phyloP scores from a whole-genome alignment of 192 early-diverging fungal species.

The Dissophora ornata region DNA sequence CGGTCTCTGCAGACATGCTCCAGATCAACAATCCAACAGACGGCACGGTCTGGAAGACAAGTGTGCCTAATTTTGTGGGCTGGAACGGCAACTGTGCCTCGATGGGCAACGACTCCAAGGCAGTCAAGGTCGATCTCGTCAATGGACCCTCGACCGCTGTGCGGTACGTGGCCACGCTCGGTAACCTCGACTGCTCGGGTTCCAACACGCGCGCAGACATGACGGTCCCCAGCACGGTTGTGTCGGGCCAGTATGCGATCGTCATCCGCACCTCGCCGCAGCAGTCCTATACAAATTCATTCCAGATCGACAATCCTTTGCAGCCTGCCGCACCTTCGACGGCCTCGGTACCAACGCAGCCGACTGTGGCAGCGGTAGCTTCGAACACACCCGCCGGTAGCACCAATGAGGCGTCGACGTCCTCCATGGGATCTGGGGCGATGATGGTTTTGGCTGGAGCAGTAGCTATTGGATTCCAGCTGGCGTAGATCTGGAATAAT shows the following conservation, averaged over 20 bases:
- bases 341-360: neutral
- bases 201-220: slow-evolving; percentile 50
- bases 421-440: slow-evolving; percentile 7
- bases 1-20: slow-evolving; percentile 42
- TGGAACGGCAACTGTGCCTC: slow-evolving; percentile 53
- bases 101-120: slow-evolving; percentile 42
- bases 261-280: slow-evolving; percentile 43
- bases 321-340: slow-evolving; percentile 13
- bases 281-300: slow-evolving; percentile 49
- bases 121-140: slow-evolving; percentile 52
- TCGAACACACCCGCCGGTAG: neutral
- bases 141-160: slow-evolving; percentile 45
- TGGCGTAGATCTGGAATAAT: slow-evolving; percentile 8
- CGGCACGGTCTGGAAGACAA: slow-evolving; percentile 43
- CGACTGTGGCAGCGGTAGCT: neutral
- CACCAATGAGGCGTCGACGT: neutral
- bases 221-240: slow-evolving; percentile 39
- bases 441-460: slow-evolving; percentile 27
- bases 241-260: slow-evolving; percentile 41
- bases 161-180: slow-evolving; percentile 45
- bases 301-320: slow-evolving; percentile 39
- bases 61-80: slow-evolving; percentile 45
- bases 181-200: slow-evolving; percentile 43
- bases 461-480: slow-evolving; percentile 18
- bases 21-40: slow-evolving; percentile 52